These are phyloP conservation scores for Globisporangium echinulatum DNA, from an alignment of 352 stramenopile genomes.

Conservation along the genomic window DNA sequence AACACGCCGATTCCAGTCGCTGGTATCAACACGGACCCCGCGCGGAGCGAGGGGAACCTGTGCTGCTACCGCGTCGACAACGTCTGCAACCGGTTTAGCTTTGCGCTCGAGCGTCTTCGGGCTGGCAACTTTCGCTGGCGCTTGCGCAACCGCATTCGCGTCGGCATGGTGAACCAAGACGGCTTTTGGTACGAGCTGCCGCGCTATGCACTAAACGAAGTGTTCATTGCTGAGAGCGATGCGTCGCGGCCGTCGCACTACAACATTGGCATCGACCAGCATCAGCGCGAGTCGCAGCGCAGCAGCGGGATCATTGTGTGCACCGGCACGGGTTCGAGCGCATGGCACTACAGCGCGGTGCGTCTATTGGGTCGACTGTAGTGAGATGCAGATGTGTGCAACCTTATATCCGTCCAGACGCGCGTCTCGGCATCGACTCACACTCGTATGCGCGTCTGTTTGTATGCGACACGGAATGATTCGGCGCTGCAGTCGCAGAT, in stretches of 20 bases:
- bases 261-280: constrained; percentile 85
- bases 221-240: constrained; percentile 86
- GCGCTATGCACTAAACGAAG: constrained; percentile 83
- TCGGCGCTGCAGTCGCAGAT: constrained; percentile 56
- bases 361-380: constrained; percentile 10
- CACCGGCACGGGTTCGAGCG: constrained; percentile 82
- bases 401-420: no score
- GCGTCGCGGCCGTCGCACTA: constrained; percentile 81
- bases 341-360: constrained; percentile 85
- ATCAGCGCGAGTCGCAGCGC: constrained; percentile 82
- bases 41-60: constrained; percentile 79
- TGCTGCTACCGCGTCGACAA: constrained; percentile 85
- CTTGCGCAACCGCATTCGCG: constrained; percentile 75
- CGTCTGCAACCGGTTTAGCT: constrained; percentile 62
- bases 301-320: constrained; percentile 87
- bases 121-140: constrained; percentile 76
- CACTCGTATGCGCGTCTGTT: constrained; percentile 9
- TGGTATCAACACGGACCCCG: constrained; percentile 82
- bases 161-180: constrained; percentile 87
- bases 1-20: constrained; percentile 81
- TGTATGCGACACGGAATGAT: background rate
- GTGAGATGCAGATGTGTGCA: background rate
- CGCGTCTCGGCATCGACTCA: background rate
- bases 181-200: constrained; percentile 84
- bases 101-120: constrained; percentile 60